phyloP scores from a whole-genome alignment of 352 stramenopile genomes.

The Elongisporangium prolatum region DNA sequence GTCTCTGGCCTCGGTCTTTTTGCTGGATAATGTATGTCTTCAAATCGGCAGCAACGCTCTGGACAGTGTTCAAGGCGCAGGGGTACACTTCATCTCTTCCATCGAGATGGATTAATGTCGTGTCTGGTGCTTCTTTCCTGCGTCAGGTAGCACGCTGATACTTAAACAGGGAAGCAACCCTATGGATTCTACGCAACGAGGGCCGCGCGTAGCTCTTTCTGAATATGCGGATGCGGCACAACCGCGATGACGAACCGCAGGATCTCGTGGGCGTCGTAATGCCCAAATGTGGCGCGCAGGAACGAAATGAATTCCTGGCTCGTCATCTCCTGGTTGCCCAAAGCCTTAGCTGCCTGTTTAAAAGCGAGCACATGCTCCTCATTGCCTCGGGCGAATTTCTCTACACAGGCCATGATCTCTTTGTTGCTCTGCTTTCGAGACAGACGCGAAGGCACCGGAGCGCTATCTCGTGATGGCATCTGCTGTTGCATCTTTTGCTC shows the following conservation, averaged over 20 bases:
- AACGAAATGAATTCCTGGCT: slow-evolving; percentile 56
- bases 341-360: slow-evolving; percentile 60
- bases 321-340: slow-evolving; percentile 70
- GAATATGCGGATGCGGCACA: slow-evolving; percentile 51
- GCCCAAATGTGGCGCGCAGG: slow-evolving; percentile 51
- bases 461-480: slow-evolving; percentile 8
- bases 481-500: slow-evolving; percentile 33
- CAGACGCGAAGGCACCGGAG: slow-evolving; percentile 18
- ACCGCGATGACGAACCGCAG: slow-evolving; percentile 61
- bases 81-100: slow-evolving; percentile 4
- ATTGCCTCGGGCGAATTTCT: slow-evolving; percentile 44
- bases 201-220: slow-evolving; percentile 48
- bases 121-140: slow-evolving; percentile 4
- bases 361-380: slow-evolving; percentile 46
- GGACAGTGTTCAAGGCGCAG: not conserved
- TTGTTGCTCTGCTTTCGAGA: slow-evolving; percentile 61
- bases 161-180: not conserved
- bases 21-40: not conserved
- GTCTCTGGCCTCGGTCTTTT: not conserved
- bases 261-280: slow-evolving; percentile 46
- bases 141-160: slow-evolving; percentile 1
- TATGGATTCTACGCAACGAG: slow-evolving; percentile 27
- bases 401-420: slow-evolving; percentile 64
- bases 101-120: slow-evolving; percentile 3
- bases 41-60: not conserved